These are phyloP conservation scores for Trichaptum fuscoviolaceum DNA, from an alignment of 768 basidiomycete species.

Conservation along the genomic window DNA sequence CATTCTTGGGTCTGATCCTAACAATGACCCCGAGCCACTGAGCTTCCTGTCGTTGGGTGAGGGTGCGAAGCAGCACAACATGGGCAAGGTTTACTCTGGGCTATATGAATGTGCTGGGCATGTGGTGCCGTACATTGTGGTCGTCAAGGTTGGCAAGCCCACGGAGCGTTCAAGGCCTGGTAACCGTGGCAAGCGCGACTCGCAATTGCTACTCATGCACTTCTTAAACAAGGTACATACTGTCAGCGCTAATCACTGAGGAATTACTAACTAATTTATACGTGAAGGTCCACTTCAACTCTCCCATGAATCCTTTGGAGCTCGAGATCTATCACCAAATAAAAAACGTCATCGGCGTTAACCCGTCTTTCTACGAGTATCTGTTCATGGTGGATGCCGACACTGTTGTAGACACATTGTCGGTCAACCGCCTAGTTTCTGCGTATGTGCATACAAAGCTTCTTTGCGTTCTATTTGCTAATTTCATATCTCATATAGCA, in stretches of 20 bases:
- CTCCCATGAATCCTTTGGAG: slow-evolving; percentile 95
- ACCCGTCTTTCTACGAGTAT: slow-evolving; percentile 98
- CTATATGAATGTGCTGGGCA: slow-evolving; percentile 92
- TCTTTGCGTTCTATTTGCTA: background rate
- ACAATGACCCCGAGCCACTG: slow-evolving; percentile 89
- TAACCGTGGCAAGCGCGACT: slow-evolving; percentile 97
- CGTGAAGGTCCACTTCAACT: slow-evolving; percentile 86
- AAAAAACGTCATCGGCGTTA: slow-evolving; percentile 99
- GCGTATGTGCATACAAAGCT: slow-evolving; percentile 54
- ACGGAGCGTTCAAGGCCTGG: slow-evolving; percentile 90
- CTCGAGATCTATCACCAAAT: slow-evolving; percentile 99
- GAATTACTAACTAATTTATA: slow-evolving; percentile 1
- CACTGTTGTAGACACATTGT: slow-evolving; percentile 85
- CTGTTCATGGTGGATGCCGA: slow-evolving; percentile 91
- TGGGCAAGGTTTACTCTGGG: slow-evolving; percentile 97
- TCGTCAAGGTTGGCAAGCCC: slow-evolving; percentile 94
- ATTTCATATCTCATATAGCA: slow-evolving; percentile 39
- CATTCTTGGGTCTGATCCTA: slow-evolving; percentile 91
- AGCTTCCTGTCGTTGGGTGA: slow-evolving; percentile 93
- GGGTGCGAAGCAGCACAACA: slow-evolving; percentile 94
- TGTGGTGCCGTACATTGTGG: slow-evolving; percentile 90
- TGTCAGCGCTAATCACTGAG: slow-evolving; percentile 3
- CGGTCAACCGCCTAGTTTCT: slow-evolving; percentile 87
- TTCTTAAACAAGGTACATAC: slow-evolving; percentile 87
- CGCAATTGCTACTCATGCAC: slow-evolving; percentile 93